These are phyloP conservation scores for Gymnopilus dilepis DNA, from an alignment of 768 basidiomycete genomes.

Conservation along the genomic window DNA sequence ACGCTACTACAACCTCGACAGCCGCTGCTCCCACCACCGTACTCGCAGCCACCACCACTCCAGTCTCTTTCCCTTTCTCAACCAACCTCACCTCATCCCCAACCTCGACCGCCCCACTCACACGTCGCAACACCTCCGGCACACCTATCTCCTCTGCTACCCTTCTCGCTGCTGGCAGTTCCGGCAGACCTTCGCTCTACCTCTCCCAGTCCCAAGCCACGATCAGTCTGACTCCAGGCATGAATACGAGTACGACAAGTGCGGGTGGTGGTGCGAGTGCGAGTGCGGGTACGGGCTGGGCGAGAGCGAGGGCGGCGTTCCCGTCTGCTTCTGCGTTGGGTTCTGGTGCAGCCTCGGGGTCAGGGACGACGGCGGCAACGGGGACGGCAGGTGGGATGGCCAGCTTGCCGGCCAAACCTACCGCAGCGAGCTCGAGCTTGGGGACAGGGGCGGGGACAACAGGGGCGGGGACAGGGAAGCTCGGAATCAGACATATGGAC, in stretches of 20 bases:
- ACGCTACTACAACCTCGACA: too few relatives aligned
- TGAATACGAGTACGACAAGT: neutral
- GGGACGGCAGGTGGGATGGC: neutral
- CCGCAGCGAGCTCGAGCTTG: too few relatives aligned
- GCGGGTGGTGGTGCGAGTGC: too few relatives aligned
- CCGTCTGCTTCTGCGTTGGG: neutral
- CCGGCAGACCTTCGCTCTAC: neutral
- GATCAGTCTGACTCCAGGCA: neutral
- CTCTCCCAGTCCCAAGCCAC: neutral
- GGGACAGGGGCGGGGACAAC: too few relatives aligned
- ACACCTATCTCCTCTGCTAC: neutral
- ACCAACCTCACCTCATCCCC: too few relatives aligned
- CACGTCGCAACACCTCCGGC: neutral
- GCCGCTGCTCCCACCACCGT: too few relatives aligned
- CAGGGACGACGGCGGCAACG: neutral
- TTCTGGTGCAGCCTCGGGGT: neutral
- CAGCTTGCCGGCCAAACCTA: slow-evolving; percentile 1
- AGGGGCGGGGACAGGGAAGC: slow-evolving; percentile 21
- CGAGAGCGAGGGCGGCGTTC: too few relatives aligned
- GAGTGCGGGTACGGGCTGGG: too few relatives aligned
- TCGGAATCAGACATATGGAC: slow-evolving; percentile 39
- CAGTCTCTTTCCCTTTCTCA: too few relatives aligned
- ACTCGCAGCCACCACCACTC: too few relatives aligned
- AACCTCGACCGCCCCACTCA: neutral
- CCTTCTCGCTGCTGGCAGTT: too few relatives aligned